Percentiles rank a stretch among this genome's conserved stretches.
phyloP scores from a whole-genome alignment of 805 yeast species.

The Suhomyces prunicola region DNA sequence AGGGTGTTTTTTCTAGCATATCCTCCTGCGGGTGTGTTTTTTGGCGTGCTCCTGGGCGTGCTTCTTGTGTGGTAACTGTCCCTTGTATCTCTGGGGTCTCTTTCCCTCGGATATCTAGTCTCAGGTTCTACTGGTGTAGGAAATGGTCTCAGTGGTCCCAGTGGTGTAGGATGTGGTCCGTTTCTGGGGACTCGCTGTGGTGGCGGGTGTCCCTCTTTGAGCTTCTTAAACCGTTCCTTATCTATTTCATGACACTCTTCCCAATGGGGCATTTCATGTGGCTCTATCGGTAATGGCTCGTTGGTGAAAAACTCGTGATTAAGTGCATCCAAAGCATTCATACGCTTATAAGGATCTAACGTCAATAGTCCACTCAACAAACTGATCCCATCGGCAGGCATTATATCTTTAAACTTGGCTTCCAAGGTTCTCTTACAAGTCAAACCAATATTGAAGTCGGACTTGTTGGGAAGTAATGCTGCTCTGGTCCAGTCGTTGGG shows the following conservation, averaged over 20 bases:
- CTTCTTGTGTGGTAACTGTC: too few relatives aligned
- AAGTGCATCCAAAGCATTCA: constrained; percentile 77
- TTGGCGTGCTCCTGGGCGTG: background rate
- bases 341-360: constrained; percentile 68
- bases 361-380: constrained; percentile 60
- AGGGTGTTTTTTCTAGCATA: background rate
- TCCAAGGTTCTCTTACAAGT: constrained; percentile 47
- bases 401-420: constrained; percentile 41
- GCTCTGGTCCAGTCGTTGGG: constrained; percentile 71
- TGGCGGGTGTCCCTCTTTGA: constrained; percentile 18
- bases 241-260: constrained; percentile 92
- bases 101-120: background rate
- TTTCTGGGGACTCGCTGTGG: background rate
- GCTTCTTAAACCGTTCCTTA: constrained; percentile 53
- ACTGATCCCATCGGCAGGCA: constrained; percentile 48
- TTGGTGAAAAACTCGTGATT: constrained; percentile 63
- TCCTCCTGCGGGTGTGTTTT: background rate
- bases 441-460: constrained; percentile 44
- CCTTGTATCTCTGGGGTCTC: background rate
- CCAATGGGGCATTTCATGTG: constrained; percentile 57
- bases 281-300: constrained; percentile 62
- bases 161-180: background rate
- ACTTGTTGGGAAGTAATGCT: constrained; percentile 52
- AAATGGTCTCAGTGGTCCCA: background rate
- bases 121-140: background rate